Evolutionary conservation across 495 filamentous ascomycete genomes (phyloP), one percentile per base, ranked within the genome.

Genomic region (Staphylotrichum tortipilum): DNA sequence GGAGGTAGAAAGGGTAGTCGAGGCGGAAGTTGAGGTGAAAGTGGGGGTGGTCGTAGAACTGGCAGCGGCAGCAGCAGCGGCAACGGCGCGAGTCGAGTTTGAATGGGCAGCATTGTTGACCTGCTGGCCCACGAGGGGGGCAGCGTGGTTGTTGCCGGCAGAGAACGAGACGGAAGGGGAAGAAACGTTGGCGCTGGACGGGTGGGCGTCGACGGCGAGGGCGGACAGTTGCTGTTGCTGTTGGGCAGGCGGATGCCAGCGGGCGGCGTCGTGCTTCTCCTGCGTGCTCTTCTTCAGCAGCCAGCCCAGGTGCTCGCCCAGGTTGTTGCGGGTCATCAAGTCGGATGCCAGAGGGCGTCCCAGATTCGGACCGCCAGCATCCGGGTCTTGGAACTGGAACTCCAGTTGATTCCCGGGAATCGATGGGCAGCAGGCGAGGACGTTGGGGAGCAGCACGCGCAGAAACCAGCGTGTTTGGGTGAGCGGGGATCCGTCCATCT

Each of bases 251-350:
- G n/a, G n/a, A n/a, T n/a, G n/a, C n/a, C n/a, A n/a, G n/a, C n/a
- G n/a, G n/a, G n/a, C n/a, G n/a, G n/a, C n/a, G n/a, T n/a, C n/a
- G n/a, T n/a, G n/a, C n/a, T n/a, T n/a, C n/a, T n/a, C n/a, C n/a
- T n/a, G n/a, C n/a, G n/a, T n/a, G n/a, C n/a, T n/a, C n/a, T n/a
- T n/a, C n/a, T n/a, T 62, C 54, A 53, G 31, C 36, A 61, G 42
- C 57, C 58, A 61, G 11, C 44, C 37, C 43, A 57, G 40, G 18
- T 55, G 56, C 49, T 54, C 54, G 28, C 43, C 17, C 22, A 59
- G 47, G 23, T 53, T 55, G 65, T 84, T 77, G 63, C 68, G 71
- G 71, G 82, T 83, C 82, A 85, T 85, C 60, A 70, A 68, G 61
- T 46, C 63, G 60, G 52, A 39, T 59, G 50, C 62, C 58, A 68